phyloP scores from a whole-genome alignment of 768 basidiomycete species.

The Lactarius psammicola region DNA sequence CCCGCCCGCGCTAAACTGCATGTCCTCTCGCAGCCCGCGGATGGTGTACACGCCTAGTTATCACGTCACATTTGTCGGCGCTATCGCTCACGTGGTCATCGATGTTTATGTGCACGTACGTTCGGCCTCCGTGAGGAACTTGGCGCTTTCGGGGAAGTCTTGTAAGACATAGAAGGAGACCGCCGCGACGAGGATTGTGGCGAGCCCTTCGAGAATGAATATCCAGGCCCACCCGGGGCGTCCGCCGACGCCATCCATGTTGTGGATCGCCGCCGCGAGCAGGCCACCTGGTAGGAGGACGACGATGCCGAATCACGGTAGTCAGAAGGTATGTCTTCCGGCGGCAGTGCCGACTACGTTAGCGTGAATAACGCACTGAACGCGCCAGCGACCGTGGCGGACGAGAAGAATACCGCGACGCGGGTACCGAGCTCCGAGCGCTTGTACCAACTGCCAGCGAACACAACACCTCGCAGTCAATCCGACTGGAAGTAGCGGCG shows the following conservation, averaged over 20 bases:
- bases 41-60: conserved; percentile 57
- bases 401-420: conserved; percentile 74
- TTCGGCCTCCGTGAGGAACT: conserved; percentile 64
- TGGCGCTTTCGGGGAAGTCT: conserved; percentile 76
- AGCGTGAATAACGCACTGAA: conserved; percentile 48
- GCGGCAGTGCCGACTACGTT: background rate
- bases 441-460: conserved; percentile 65
- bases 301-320: background rate
- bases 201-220: conserved; percentile 71
- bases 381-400: conserved; percentile 75
- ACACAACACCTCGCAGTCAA: no score
- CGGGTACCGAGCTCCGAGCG: conserved; percentile 71
- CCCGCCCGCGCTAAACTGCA: conserved; percentile 63
- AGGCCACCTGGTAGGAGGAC: conserved; percentile 48
- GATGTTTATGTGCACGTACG: conserved; percentile 37
- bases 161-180: conserved; percentile 71
- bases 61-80: background rate
- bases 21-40: conserved; percentile 61
- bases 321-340: background rate
- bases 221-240: conserved; percentile 68
- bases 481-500: no score
- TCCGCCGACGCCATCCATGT: conserved; percentile 68
- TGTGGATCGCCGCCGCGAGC: conserved; percentile 62
- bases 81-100: background rate
- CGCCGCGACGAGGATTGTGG: conserved; percentile 58